Conservation (phyloP, 1,284 basidiomycete genomes). For the Retiboletus flavoniger region DNA sequence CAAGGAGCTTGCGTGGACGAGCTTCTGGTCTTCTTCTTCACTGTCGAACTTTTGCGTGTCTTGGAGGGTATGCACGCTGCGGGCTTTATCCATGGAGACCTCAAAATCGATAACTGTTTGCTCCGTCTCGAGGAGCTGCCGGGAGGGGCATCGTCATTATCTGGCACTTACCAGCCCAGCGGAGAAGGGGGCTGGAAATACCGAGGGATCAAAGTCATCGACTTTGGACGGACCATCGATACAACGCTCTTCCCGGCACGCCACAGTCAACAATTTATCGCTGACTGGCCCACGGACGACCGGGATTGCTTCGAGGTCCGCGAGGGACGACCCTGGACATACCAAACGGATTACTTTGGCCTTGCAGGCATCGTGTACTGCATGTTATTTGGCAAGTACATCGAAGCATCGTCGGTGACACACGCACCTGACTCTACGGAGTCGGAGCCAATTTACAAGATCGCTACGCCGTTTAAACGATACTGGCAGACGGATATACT, state of each 20-base stretch:
- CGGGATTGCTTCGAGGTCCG: constrained; percentile 91
- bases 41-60: constrained; percentile 83
- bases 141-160: constrained; percentile 70
- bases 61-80: constrained; percentile 80
- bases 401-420: constrained; percentile 64
- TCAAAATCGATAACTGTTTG: constrained; percentile 99
- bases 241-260: constrained; percentile 69
- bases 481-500: constrained; percentile 96
- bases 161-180: constrained; percentile 67
- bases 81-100: constrained; percentile 94
- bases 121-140: constrained; percentile 84
- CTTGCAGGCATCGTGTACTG: constrained; percentile 92
- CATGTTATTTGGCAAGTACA: constrained; percentile 95
- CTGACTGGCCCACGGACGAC: constrained; percentile 86
- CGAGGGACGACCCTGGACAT: constrained; percentile 83
- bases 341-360: constrained; percentile 94
- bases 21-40: constrained; percentile 93
- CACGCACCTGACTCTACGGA: constrained; percentile 35
- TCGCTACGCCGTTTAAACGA: constrained; percentile 80
- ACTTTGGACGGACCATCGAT: constrained; percentile 95
- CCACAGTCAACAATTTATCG: constrained; percentile 72
- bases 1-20: constrained; percentile 89
- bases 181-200: constrained; percentile 82
- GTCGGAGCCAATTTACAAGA: constrained; percentile 51
- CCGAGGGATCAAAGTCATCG: constrained; percentile 92